A percentile compares a stretch with the other conserved stretches of the same genome.
Evolutionary conservation across 2,329 filamentous ascomycete species (phyloP).

Genomic region (Triangularia setosa): DNA sequence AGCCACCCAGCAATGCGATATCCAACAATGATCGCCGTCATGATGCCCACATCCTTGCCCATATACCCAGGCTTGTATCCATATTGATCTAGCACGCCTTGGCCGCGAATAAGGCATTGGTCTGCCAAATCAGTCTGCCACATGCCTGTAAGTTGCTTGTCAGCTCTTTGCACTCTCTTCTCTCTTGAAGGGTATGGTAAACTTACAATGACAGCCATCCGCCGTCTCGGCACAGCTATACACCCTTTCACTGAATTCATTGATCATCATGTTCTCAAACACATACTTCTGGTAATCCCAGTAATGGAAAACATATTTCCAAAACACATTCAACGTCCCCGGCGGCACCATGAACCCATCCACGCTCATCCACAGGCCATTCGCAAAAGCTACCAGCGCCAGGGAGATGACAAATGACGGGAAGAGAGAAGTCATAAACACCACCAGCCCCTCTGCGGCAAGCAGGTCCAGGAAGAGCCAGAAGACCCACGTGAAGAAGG

Average conservation of each 20-base stretch:
- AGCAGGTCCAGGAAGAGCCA: constrained; percentile 84
- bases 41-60: constrained; percentile 70
- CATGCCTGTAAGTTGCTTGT: constrained; percentile 40
- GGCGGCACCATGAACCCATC: constrained; percentile 76
- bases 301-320: constrained; percentile 83
- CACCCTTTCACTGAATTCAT: constrained; percentile 66
- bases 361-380: constrained; percentile 86
- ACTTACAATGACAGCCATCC: constrained; percentile 53
- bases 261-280: constrained; percentile 91
- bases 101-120: constrained; percentile 67
- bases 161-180: neutral
- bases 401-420: constrained; percentile 78
- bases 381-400: constrained; percentile 77
- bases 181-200: neutral
- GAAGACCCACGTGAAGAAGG: constrained; percentile 75
- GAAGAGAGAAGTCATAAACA: constrained; percentile 68
- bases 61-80: constrained; percentile 61
- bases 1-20: constrained; percentile 68
- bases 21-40: constrained; percentile 70
- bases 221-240: constrained; percentile 52
- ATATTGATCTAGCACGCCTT: constrained; percentile 65
- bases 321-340: constrained; percentile 73
- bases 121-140: constrained; percentile 59
- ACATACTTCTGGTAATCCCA: constrained; percentile 86
- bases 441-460: constrained; percentile 77